Evolutionary conservation across 192 early-diverging fungal species (phyloP), one percentile per base, ranked within the genome.

Genomic region (Entomortierella lignicola): DNA sequence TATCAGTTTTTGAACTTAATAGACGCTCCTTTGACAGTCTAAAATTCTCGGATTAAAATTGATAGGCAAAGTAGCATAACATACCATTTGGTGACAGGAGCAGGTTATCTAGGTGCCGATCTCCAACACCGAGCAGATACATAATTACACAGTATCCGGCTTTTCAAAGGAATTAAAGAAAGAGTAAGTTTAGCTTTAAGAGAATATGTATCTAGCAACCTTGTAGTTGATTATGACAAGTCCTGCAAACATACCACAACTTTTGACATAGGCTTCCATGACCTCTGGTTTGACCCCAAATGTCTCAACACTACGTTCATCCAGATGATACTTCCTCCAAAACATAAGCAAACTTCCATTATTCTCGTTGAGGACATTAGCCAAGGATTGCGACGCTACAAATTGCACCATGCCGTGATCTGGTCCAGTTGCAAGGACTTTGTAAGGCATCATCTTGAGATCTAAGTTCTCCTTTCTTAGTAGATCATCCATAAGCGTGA

Each of bases 81-180:
- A 65, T 88, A 83, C 96, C 97, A 48, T 91, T 85, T 37, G 91
- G 88, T 2, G 97, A 96, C 51, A 99, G 72, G 23, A 99, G 80
- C 31, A 99, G 64, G 80, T 99, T 99, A 72, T 99, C 98, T 68
- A 99, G 83, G 82, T 99, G 98, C 4, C 98, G 90, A 82, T 99
- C 98, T 32, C 98, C 98, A 17, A 99, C 94, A 29, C 97, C 98
- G 11, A 99, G 86, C 17, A 99, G 72, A 82, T 99, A 99, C 10
- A 96, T 99, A 53, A 99, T 98, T 12, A 99, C 97, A 75, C 96
- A 99, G 84, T 99, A 99, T 4, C 97, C 98, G 51, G 98, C 91
- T 95, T 60, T 26, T n/a, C n/a, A 27, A n/a, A 26, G 42, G 27
- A 18, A 20, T 34, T 32, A 57, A 37, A 34, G 21, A n/a, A n/a